Percentiles rank a stretch among this genome's conserved stretches.
phyloP scores from a whole-genome alignment of 179 eudicot genomes.

The Amaranthus tricolor region DNA sequence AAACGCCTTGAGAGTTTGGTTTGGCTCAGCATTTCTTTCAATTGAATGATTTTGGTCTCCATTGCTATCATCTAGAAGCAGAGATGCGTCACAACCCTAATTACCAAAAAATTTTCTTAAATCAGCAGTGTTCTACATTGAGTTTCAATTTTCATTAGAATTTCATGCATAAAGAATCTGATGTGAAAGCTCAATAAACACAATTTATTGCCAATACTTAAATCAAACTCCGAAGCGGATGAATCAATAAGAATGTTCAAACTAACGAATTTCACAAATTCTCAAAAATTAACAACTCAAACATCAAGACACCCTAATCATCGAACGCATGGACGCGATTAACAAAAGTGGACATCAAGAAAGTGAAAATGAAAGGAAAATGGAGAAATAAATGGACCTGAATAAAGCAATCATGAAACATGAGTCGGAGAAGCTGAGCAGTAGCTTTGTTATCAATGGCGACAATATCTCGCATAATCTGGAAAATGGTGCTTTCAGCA shows the following conservation, averaged over 20 bases:
- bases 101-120: background rate
- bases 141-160: background rate
- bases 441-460: constrained; percentile 13
- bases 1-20: constrained; percentile 27
- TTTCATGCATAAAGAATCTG: no score
- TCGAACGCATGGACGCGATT: background rate
- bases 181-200: background rate
- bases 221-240: background rate
- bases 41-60: constrained; percentile 28
- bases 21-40: constrained; percentile 32
- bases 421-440: constrained; percentile 36
- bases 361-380: background rate
- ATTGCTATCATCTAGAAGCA: constrained; percentile 28
- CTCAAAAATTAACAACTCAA: background rate
- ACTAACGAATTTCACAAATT: background rate
- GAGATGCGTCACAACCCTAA: constrained; percentile 38
- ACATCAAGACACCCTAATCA: background rate
- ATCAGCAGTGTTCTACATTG: background rate
- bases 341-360: constrained; percentile 4
- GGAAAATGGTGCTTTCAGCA: constrained; percentile 22
- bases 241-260: background rate
- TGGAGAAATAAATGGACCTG: constrained; percentile 8
- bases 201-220: background rate
- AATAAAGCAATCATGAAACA: constrained; percentile 41
- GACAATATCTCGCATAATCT: constrained; percentile 17